These are phyloP conservation scores for Clonostachys rhizophaga DNA, from an alignment of 2,329 filamentous ascomycete genomes.

Conservation along the genomic window DNA sequence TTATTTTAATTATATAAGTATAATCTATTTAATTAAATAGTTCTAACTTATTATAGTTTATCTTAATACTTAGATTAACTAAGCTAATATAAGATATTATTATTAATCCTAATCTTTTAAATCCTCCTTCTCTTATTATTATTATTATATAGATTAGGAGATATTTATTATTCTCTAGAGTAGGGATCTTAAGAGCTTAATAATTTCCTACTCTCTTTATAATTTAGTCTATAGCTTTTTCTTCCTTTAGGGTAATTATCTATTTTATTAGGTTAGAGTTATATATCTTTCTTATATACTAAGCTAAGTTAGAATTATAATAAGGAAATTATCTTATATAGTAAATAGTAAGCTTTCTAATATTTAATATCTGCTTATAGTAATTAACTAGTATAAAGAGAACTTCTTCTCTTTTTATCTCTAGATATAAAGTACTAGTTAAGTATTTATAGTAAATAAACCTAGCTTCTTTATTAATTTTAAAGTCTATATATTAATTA, in stretches of 20 bases:
- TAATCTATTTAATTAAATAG: not conserved
- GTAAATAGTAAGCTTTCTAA: not conserved
- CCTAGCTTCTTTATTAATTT: not conserved
- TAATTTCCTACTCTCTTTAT: too few relatives aligned
- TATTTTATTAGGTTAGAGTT: too few relatives aligned
- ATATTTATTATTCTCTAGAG: not conserved
- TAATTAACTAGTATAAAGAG: not conserved
- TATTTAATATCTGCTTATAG: slow-evolving; percentile 3
- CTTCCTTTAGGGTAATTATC: too few relatives aligned
- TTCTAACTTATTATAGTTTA: not conserved
- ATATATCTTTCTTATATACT: too few relatives aligned
- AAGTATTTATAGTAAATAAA: not conserved
- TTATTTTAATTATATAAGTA: too few relatives aligned
- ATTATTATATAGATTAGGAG: not conserved
- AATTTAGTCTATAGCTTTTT: not conserved
- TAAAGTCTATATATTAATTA: not conserved
- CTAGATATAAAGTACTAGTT: not conserved
- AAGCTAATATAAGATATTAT: not conserved
- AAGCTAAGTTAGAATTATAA: too few relatives aligned
- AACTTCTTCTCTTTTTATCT: not conserved
- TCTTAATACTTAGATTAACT: too few relatives aligned
- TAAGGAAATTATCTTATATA: not conserved
- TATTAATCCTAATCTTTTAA: not conserved
- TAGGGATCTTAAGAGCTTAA: too few relatives aligned
- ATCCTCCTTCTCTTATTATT: not conserved